These are phyloP conservation scores for Amauroascus niger DNA, from an alignment of 2,329 filamentous ascomycete species.

Conservation along the genomic window DNA sequence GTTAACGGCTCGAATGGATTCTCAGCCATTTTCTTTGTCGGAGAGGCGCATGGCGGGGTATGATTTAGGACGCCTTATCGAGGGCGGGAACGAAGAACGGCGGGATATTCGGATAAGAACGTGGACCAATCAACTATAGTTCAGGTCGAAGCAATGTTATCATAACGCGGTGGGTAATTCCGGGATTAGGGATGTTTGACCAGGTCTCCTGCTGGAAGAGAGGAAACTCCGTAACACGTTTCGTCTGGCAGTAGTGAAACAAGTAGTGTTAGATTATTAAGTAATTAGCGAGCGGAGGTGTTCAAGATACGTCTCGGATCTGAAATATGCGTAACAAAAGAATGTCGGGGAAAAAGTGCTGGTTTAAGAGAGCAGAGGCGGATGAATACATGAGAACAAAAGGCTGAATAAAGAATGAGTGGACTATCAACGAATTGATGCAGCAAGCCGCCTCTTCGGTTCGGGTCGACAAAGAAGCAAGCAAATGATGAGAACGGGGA, in stretches of 20 bases:
- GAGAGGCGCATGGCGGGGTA: slow-evolving; percentile 20
- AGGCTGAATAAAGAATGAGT: background rate
- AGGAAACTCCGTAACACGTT: background rate
- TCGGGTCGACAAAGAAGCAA: background rate
- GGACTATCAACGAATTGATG: slow-evolving; percentile 5
- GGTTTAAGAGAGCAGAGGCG: background rate
- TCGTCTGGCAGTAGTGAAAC: slow-evolving; percentile 4
- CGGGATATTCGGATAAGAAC: slow-evolving; percentile 6
- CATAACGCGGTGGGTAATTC: slow-evolving; percentile 1
- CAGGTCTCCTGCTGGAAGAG: background rate
- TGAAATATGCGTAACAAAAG: slow-evolving; percentile 10
- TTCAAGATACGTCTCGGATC: slow-evolving; percentile 8
- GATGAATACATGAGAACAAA: slow-evolving; percentile 9
- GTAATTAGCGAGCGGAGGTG: background rate
- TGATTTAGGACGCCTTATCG: slow-evolving; percentile 18
- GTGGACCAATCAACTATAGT: slow-evolving; percentile 11
- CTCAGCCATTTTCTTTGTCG: slow-evolving; percentile 26
- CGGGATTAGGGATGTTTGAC: background rate
- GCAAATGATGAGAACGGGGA: too few species aligned
- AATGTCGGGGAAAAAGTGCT: slow-evolving; percentile 10
- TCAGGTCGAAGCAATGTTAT: background rate
- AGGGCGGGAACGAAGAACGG: slow-evolving; percentile 14
- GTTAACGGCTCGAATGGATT: slow-evolving; percentile 23
- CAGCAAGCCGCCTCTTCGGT: background rate
- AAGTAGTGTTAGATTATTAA: background rate